phyloP scores from a whole-genome alignment of 2,329 filamentous ascomycete genomes.

The Aspergillus niger region DNA sequence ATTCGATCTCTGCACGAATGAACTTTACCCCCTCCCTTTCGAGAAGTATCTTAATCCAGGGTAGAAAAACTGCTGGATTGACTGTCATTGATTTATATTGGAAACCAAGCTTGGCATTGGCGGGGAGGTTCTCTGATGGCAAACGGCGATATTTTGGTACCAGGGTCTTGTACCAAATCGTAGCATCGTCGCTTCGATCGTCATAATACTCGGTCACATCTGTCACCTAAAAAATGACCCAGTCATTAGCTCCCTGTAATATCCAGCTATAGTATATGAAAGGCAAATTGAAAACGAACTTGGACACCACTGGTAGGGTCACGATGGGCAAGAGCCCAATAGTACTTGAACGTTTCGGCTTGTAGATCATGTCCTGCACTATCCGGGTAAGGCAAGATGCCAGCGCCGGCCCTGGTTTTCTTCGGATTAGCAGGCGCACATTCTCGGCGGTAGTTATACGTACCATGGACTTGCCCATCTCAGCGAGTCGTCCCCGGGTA shows the following conservation, averaged over 20 bases:
- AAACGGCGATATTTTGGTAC: slow-evolving; percentile 20
- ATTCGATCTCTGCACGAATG: slow-evolving; percentile 11
- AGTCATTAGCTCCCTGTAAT: not conserved
- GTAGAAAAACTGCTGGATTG: slow-evolving; percentile 17
- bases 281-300: slow-evolving; percentile 2
- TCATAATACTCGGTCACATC: slow-evolving; percentile 23
- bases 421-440: not conserved
- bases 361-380: slow-evolving; percentile 16
- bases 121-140: slow-evolving; percentile 10
- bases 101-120: slow-evolving; percentile 18
- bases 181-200: slow-evolving; percentile 20
- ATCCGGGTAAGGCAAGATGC: slow-evolving; percentile 20
- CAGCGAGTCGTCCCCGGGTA: slow-evolving; percentile 22
- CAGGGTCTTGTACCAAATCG: slow-evolving; percentile 23
- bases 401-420: slow-evolving; percentile 18
- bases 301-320: slow-evolving; percentile 26
- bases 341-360: slow-evolving; percentile 22
- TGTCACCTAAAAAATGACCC: slow-evolving; percentile 9
- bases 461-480: slow-evolving; percentile 29
- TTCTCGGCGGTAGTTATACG: not conserved
- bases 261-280: not conserved
- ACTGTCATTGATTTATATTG: slow-evolving; percentile 18
- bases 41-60: slow-evolving; percentile 20
- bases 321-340: slow-evolving; percentile 25
- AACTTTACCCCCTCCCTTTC: slow-evolving; percentile 17